Percentiles rank a stretch among this genome's conserved stretches.
phyloP scores from a whole-genome alignment of 2,329 filamentous ascomycete genomes.

The Colletotrichum destructivum region DNA sequence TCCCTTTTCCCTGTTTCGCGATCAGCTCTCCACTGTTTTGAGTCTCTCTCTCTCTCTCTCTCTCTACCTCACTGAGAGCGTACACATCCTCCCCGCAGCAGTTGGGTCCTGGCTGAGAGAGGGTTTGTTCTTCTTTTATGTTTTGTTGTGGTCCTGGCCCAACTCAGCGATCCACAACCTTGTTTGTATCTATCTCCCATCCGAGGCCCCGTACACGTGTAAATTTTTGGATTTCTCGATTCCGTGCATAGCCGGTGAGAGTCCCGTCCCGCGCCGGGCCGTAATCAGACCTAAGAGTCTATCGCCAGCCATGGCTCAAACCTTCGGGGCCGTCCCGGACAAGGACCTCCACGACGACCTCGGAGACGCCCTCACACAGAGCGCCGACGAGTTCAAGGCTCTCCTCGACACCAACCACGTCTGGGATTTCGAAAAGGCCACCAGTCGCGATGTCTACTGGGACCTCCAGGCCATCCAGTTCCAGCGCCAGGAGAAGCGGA shows the following conservation, averaged over 20 bases:
- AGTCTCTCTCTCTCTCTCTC: neutral
- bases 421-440: conserved; percentile 42
- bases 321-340: neutral
- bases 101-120: neutral
- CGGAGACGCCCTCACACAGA: conserved; percentile 20
- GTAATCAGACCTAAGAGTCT: neutral
- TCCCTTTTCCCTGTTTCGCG: neutral
- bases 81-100: neutral
- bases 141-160: neutral
- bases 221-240: neutral
- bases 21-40: neutral
- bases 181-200: neutral
- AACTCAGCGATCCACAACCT: neutral
- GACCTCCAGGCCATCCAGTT: conserved; percentile 47
- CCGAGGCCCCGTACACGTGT: neutral
- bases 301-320: conserved; percentile 25
- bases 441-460: conserved; percentile 43
- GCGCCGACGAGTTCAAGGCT: conserved; percentile 39
- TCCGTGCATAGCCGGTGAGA: neutral
- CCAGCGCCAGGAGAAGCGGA: conserved; percentile 46
- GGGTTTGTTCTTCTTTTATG: neutral
- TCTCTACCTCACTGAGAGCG: neutral
- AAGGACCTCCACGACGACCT: conserved; percentile 7
- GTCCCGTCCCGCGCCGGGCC: neutral
- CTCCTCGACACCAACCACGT: conserved; percentile 40